Conservation (phyloP, 1,284 basidiomycete species). For the Trametes versicolor region DNA sequence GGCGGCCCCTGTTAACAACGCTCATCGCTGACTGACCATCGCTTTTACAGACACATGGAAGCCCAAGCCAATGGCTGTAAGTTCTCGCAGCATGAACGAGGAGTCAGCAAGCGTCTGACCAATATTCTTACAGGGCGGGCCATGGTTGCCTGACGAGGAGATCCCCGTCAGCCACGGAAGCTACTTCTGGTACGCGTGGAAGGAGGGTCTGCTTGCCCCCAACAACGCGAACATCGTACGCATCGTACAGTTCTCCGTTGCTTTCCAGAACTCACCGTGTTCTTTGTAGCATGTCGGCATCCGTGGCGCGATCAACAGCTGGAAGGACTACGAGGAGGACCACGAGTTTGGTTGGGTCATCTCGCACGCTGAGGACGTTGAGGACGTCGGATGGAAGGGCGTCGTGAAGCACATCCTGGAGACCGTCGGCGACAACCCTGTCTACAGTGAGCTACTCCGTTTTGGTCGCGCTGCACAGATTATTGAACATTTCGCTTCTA, state of each 20-base stretch:
- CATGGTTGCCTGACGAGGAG: constrained; percentile 48
- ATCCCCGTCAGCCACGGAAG: constrained; percentile 50
- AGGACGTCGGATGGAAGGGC: constrained; percentile 47
- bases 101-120: not conserved
- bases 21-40: not conserved
- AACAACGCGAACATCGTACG: constrained; percentile 51
- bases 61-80: constrained; percentile 36
- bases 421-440: constrained; percentile 48
- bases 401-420: constrained; percentile 46
- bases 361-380: constrained; percentile 48
- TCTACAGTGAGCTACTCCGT: constrained; percentile 42
- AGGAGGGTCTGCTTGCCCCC: constrained; percentile 51
- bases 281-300: constrained; percentile 47
- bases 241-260: not conserved
- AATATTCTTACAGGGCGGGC: constrained; percentile 30
- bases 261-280: not conserved
- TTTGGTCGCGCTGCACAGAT: too few relatives aligned
- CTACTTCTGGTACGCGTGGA: constrained; percentile 52
- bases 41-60: constrained; percentile 44
- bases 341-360: constrained; percentile 46
- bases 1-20: too few relatives aligned
- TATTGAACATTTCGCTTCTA: constrained; percentile 12
- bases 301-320: constrained; percentile 43
- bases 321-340: constrained; percentile 48
- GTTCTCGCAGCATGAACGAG: not conserved